Evolutionary conservation across 2,329 filamentous ascomycete species (phyloP).

Genomic region (Epichloe coenophiala): DNA sequence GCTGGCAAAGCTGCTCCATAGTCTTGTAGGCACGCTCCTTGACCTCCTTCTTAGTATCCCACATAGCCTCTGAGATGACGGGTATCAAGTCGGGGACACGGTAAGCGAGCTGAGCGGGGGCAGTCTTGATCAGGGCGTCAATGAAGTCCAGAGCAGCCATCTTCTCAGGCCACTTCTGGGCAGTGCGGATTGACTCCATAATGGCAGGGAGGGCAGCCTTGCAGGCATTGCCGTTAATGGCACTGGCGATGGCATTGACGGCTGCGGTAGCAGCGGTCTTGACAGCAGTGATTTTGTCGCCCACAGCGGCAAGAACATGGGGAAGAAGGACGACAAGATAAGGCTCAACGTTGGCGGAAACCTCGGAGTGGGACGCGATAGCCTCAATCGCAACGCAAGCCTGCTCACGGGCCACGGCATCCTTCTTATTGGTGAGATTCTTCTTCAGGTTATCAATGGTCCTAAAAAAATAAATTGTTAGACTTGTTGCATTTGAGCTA

Average conservation of each 20-base stretch:
- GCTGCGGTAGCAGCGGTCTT: constrained; percentile 82
- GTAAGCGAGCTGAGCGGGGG: constrained; percentile 75
- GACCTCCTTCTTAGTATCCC: constrained; percentile 99
- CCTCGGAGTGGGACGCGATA: constrained; percentile 72
- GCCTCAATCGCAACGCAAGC: constrained; percentile 70
- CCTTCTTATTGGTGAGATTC: constrained; percentile 88
- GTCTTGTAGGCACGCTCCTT: constrained; percentile 95
- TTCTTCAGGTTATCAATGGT: constrained; percentile 77
- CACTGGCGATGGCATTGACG: constrained; percentile 72
- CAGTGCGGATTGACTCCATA: constrained; percentile 76
- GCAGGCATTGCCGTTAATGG: constrained; percentile 86
- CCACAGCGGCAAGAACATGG: constrained; percentile 65
- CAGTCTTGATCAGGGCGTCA: constrained; percentile 66
- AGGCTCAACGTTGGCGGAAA: constrained; percentile 81
- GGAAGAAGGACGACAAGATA: constrained; percentile 79
- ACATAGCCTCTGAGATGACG: constrained; percentile 96
- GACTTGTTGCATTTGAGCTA: background rate
- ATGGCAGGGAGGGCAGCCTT: constrained; percentile 80
- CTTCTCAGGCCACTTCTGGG: constrained; percentile 99
- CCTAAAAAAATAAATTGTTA: constrained; percentile 34
- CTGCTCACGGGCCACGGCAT: constrained; percentile 72
- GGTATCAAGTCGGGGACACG: constrained; percentile 90
- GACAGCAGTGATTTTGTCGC: constrained; percentile 91
- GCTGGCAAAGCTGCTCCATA: constrained; percentile 93
- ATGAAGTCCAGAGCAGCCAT: constrained; percentile 88